A percentile compares a stretch with the other conserved stretches of the same genome.
These are phyloP conservation scores for Hypoxylon cercidicola DNA, from an alignment of 495 filamentous ascomycete species.

Conservation along the genomic window DNA sequence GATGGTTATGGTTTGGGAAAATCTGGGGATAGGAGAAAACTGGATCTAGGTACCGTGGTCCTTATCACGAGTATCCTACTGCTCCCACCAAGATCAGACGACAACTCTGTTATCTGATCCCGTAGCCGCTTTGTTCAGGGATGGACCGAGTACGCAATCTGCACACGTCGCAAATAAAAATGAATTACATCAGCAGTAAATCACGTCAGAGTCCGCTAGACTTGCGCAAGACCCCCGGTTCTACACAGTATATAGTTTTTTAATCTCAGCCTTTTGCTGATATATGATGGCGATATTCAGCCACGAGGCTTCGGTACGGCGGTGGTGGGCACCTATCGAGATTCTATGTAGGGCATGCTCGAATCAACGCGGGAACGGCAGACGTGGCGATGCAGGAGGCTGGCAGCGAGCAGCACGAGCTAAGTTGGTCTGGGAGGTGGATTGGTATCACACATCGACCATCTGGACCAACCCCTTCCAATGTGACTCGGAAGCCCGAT, in stretches of 20 bases:
- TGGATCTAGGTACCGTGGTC: slow-evolving; percentile 1
- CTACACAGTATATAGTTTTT: neutral
- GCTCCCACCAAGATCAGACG: slow-evolving; percentile 10
- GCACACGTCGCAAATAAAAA: slow-evolving; percentile 12
- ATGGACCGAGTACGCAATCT: neutral
- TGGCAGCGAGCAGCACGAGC: neutral
- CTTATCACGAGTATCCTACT: slow-evolving; percentile 24
- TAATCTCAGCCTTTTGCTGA: slow-evolving; percentile 3
- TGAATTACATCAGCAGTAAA: slow-evolving; percentile 40
- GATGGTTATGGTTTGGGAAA: slow-evolving; percentile 21
- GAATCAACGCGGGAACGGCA: slow-evolving; percentile 21
- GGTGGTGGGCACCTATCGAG: slow-evolving; percentile 31
- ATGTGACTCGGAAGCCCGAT: slow-evolving; percentile 31
- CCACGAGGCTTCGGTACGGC: slow-evolving; percentile 2
- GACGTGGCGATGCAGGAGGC: slow-evolving; percentile 35
- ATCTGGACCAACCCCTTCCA: slow-evolving; percentile 10
- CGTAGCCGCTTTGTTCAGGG: neutral
- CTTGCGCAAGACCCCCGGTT: slow-evolving; percentile 26
- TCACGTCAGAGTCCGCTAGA: slow-evolving; percentile 37
- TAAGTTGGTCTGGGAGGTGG: neutral
- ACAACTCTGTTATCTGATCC: slow-evolving; percentile 29
- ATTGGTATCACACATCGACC: slow-evolving; percentile 7
- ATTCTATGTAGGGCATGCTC: slow-evolving; percentile 5
- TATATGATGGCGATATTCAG: slow-evolving; percentile 1
- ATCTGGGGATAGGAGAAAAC: slow-evolving; percentile 24